Conservation (phyloP, 2,329 filamentous ascomycete genomes). For the Clonostachys byssicola region DNA sequence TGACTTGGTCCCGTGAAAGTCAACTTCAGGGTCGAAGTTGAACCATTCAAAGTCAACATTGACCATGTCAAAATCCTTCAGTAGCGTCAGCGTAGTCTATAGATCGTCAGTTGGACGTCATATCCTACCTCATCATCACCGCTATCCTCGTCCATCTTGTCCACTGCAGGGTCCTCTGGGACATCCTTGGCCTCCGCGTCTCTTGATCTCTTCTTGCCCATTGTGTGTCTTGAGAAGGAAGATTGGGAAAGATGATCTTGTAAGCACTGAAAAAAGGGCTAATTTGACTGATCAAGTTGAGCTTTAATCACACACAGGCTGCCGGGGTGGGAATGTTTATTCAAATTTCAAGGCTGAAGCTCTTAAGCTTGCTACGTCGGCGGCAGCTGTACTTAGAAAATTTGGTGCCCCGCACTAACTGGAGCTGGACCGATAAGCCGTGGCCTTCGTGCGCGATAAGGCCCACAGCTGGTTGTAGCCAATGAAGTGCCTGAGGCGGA, state of each 20-base stretch:
- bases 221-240: constrained; percentile 9
- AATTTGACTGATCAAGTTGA: too few species aligned
- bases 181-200: constrained; percentile 38
- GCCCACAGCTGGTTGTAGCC: neutral
- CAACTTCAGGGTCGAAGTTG: constrained; percentile 82
- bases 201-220: constrained; percentile 48
- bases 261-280: too few species aligned
- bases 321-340: neutral
- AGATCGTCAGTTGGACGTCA: neutral
- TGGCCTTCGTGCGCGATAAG: neutral
- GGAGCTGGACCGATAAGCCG: neutral
- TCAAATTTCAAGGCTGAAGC: neutral
- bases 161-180: constrained; percentile 30
- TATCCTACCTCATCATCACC: constrained; percentile 43
- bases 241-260: too few species aligned
- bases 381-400: neutral
- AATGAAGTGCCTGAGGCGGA: too few species aligned
- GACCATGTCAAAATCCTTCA: constrained; percentile 81
- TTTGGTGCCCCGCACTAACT: constrained; percentile 4
- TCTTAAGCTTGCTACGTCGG: neutral
- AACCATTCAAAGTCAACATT: constrained; percentile 99
- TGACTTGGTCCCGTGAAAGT: constrained; percentile 92
- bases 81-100: neutral
- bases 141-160: constrained; percentile 47
- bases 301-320: too few species aligned